Percentiles rank a stretch among this genome's conserved stretches.
Conservation (phyloP, 345 rosid species). For the Mallotus nudiflorus region DNA sequence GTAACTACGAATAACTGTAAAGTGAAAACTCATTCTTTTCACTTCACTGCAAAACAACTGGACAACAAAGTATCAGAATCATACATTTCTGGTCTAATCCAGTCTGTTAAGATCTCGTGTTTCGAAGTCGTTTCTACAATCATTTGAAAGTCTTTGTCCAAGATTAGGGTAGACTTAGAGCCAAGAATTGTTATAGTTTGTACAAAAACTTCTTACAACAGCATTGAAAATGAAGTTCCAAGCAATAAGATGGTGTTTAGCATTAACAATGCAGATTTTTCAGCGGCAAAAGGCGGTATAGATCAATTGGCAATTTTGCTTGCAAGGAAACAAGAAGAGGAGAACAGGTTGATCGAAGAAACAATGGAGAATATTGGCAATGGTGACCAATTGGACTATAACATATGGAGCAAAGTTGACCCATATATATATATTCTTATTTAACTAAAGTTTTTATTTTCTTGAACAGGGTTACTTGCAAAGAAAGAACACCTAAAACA, state of each 20-base stretch:
- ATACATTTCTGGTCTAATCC: not conserved
- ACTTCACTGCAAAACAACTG: slow-evolving; percentile 35
- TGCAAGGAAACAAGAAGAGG: slow-evolving; percentile 17
- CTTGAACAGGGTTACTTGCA: too few species aligned
- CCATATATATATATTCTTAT: too few species aligned
- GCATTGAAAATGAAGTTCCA: slow-evolving; percentile 16
- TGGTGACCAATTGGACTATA: slow-evolving; percentile 41
- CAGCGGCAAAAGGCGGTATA: slow-evolving; percentile 27
- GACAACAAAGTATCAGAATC: slow-evolving; percentile 27
- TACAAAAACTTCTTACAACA: slow-evolving; percentile 1
- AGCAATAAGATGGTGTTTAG: slow-evolving; percentile 38
- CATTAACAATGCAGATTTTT: slow-evolving; percentile 37
- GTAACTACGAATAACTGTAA: slow-evolving; percentile 23
- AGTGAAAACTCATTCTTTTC: slow-evolving; percentile 37
- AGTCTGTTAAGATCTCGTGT: slow-evolving; percentile 1
- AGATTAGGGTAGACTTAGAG: slow-evolving; percentile 34
- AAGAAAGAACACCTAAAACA: too few species aligned
- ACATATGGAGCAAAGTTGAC: slow-evolving; percentile 66
- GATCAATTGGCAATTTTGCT: slow-evolving; percentile 43
- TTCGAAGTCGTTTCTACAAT: slow-evolving; percentile 49
- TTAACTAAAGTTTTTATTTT: too few species aligned
- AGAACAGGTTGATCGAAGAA: slow-evolving; percentile 35
- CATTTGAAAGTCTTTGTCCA: slow-evolving; percentile 53
- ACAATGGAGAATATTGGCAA: too few species aligned
- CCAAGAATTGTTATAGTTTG: slow-evolving; percentile 44